Evolutionary conservation across 169 alveolate species (phyloP).

Genomic region (Theileria orientalis): DNA sequence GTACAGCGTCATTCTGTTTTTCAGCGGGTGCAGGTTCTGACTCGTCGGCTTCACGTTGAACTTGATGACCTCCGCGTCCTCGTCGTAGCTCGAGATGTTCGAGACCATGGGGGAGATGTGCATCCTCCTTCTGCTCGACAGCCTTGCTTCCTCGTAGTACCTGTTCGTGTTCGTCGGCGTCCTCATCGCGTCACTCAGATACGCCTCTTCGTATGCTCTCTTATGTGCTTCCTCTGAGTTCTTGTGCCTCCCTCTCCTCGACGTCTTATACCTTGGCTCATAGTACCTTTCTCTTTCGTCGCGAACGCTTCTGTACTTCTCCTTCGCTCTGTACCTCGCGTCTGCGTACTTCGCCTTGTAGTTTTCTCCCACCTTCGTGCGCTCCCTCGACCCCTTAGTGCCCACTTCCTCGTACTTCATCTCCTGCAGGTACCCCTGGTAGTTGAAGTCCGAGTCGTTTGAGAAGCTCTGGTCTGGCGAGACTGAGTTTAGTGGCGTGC

Average conservation of each 20-base stretch:
- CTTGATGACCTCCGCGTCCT: neutral
- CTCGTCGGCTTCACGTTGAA: neutral
- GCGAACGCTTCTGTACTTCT: neutral
- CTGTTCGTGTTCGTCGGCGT: neutral
- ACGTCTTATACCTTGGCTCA: too few species aligned
- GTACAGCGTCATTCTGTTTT: slow-evolving; percentile 37
- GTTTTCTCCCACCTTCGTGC: neutral
- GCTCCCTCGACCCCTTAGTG: neutral
- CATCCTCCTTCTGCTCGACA: neutral
- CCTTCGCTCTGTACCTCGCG: neutral
- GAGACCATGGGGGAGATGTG: neutral
- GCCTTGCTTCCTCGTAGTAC: slow-evolving; percentile 3
- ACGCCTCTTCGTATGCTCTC: too few species aligned
- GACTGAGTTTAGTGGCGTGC: neutral
- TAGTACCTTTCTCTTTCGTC: neutral
- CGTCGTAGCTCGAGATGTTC: slow-evolving; percentile 2
- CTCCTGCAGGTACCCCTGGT: too few species aligned
- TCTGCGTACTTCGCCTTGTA: neutral
- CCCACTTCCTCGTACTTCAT: neutral
- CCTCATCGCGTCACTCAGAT: slow-evolving; percentile 7
- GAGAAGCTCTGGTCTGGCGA: too few species aligned
- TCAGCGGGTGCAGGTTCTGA: slow-evolving; percentile 28
- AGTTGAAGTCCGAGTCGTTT: too few species aligned
- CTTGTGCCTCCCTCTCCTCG: too few species aligned
- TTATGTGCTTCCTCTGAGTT: too few species aligned